phyloP scores from a whole-genome alignment of 176 grass and related monocot genomes.

The Echinochloa phyllopogon region DNA sequence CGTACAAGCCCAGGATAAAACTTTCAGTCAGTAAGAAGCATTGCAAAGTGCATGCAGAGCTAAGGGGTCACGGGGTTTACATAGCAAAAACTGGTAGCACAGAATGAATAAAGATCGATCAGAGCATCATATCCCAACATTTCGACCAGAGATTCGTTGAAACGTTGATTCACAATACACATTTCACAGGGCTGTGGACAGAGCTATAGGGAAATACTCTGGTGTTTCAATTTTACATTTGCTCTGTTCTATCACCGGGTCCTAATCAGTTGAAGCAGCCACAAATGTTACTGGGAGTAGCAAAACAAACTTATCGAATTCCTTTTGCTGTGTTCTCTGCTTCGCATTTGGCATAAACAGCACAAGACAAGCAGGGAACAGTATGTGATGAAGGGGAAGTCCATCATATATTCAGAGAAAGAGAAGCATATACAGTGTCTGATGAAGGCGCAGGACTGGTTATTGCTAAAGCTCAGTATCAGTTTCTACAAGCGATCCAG shows the following conservation, averaged over 20 bases:
- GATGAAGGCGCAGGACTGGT: neutral
- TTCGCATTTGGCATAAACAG: conserved; percentile 12
- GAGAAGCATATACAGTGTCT: neutral
- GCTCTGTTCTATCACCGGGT: neutral
- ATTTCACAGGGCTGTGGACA: neutral
- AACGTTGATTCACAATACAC: neutral
- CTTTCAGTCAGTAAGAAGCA: neutral
- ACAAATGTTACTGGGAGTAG: neutral
- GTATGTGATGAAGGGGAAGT: too few species aligned
- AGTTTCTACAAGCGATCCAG: neutral
- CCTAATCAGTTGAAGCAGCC: neutral
- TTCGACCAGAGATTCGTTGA: neutral
- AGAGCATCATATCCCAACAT: neutral
- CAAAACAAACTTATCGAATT: neutral
- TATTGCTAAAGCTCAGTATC: conserved; percentile 12
- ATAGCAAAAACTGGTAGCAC: neutral
- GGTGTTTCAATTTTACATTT: neutral
- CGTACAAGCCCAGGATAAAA: conserved; percentile 12
- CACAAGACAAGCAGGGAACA: neutral
- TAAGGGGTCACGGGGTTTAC: neutral
- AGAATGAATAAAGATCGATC: neutral
- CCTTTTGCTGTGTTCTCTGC: neutral
- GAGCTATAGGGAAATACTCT: neutral
- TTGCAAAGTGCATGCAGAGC: neutral
- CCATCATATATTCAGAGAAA: neutral